Percentiles rank a stretch among this genome's conserved stretches.
Conservation (phyloP, 805 yeast genomes). For the Kodamaea leandrae region DNA sequence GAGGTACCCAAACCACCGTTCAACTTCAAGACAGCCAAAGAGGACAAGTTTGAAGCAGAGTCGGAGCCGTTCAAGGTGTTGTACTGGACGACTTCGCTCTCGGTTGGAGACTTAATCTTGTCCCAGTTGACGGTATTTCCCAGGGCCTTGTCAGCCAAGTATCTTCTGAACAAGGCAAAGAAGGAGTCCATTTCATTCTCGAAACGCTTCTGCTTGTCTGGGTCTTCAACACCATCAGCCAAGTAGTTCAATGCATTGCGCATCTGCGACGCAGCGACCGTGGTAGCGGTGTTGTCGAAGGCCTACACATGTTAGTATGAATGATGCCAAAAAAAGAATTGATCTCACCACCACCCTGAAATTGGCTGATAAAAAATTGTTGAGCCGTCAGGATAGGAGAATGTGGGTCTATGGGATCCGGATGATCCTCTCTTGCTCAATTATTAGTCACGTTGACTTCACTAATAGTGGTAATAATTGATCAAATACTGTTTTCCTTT, state of each 20-base stretch:
- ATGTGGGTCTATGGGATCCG: too few species aligned
- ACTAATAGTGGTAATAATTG: too few species aligned
- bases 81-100: conserved; percentile 87
- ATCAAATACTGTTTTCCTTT: too few species aligned
- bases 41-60: conserved; percentile 52
- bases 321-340: too few species aligned
- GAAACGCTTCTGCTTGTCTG: conserved; percentile 52
- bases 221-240: conserved; percentile 72
- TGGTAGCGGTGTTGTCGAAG: conserved; percentile 91
- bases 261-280: conserved; percentile 97
- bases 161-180: conserved; percentile 90
- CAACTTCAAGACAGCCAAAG: conserved; percentile 91
- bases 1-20: conserved; percentile 99
- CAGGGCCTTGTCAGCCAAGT: conserved; percentile 82
- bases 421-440: too few species aligned
- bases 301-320: conserved; percentile 52
- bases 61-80: conserved; percentile 40
- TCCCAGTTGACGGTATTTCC: conserved; percentile 91
- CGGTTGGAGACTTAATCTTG: conserved; percentile 84
- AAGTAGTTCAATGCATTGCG: conserved; percentile 89
- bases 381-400: too few species aligned
- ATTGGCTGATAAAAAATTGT: too few species aligned
- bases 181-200: conserved; percentile 94
- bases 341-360: too few species aligned
- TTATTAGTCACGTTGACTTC: too few species aligned